Evolutionary conservation across 225 moss, liverwort and hornwort genomes (phyloP).

Genomic region (Anthoceros angustus): DNA sequence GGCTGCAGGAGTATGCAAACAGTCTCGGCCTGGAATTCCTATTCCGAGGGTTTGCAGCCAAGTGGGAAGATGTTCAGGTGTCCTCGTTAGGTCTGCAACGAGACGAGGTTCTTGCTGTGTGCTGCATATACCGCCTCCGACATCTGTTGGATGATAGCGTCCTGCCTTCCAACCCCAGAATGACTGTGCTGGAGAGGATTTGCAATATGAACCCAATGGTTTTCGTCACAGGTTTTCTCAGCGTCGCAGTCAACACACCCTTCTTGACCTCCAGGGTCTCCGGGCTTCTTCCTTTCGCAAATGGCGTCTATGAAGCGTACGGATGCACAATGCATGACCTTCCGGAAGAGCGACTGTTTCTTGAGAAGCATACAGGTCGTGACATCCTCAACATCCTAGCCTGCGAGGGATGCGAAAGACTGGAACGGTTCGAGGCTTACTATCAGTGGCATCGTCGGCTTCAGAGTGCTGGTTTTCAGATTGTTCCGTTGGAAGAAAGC

Average conservation of each 20-base stretch:
- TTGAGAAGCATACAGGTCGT: slow-evolving; percentile 58
- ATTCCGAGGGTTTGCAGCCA: slow-evolving; percentile 60
- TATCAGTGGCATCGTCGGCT: slow-evolving; percentile 78
- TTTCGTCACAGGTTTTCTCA: slow-evolving; percentile 53
- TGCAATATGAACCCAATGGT: slow-evolving; percentile 66
- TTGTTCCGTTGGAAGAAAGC: slow-evolving; percentile 19
- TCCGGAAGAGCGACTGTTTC: slow-evolving; percentile 38
- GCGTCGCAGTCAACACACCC: slow-evolving; percentile 56
- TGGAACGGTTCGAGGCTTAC: slow-evolving; percentile 72
- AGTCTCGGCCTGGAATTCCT: slow-evolving; percentile 49
- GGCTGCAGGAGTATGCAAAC: slow-evolving; percentile 49
- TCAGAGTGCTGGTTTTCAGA: slow-evolving; percentile 64
- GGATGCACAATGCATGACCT: slow-evolving; percentile 46
- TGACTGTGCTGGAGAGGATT: slow-evolving; percentile 55
- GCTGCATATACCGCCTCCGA: slow-evolving; percentile 47
- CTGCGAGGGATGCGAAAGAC: slow-evolving; percentile 73
- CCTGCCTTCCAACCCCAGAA: slow-evolving; percentile 79
- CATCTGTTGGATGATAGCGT: slow-evolving; percentile 79
- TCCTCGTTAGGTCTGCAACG: slow-evolving; percentile 47
- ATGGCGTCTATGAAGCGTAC: slow-evolving; percentile 48
- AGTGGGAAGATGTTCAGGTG: slow-evolving; percentile 70
- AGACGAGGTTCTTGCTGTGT: slow-evolving; percentile 66
- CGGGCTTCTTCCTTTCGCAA: slow-evolving; percentile 52
- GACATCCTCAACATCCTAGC: slow-evolving; percentile 74
- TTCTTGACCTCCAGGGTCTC: slow-evolving; percentile 74